Conservation (phyloP, 345 rosid species). For the Pelargonium nanum region DNA sequence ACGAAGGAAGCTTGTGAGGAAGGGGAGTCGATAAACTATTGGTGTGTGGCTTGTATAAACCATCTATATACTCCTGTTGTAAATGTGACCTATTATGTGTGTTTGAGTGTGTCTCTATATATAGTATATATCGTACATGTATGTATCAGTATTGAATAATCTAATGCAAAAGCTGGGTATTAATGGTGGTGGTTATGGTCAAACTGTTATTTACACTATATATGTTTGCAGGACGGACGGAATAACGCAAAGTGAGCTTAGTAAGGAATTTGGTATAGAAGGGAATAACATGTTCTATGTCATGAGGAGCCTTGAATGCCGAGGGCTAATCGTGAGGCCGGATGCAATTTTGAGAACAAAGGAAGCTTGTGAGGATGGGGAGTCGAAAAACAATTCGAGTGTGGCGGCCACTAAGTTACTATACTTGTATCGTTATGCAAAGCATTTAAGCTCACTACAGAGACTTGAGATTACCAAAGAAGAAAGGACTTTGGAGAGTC, state of each 20-base stretch:
- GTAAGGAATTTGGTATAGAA: constrained; percentile 63
- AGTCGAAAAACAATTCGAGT: constrained; percentile 39
- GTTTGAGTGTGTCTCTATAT: too few relatives aligned
- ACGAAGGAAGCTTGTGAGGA: too few relatives aligned
- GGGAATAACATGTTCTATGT: constrained; percentile 65
- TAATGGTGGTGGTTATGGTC: too few relatives aligned
- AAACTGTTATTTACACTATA: too few relatives aligned
- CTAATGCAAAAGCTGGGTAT: background rate
- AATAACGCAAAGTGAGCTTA: constrained; percentile 63
- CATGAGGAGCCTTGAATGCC: constrained; percentile 60
- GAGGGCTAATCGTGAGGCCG: constrained; percentile 59
- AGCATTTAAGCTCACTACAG: constrained; percentile 66
- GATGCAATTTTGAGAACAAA: constrained; percentile 66
- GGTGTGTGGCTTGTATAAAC: too few relatives aligned
- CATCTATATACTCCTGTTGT: too few relatives aligned
- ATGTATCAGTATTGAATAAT: background rate
- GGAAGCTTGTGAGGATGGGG: constrained; percentile 56
- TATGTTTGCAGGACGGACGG: constrained; percentile 50
- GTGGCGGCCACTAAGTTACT: constrained; percentile 50
- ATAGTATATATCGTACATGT: background rate
- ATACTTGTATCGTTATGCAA: constrained; percentile 62
- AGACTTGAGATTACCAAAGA: constrained; percentile 60
- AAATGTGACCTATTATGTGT: too few relatives aligned
- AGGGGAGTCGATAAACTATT: too few relatives aligned
- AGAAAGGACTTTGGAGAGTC: constrained; percentile 21